These are phyloP conservation scores for Colletotrichum sp. DNA, from an alignment of 2,329 filamentous ascomycete species.

Conservation along the genomic window DNA sequence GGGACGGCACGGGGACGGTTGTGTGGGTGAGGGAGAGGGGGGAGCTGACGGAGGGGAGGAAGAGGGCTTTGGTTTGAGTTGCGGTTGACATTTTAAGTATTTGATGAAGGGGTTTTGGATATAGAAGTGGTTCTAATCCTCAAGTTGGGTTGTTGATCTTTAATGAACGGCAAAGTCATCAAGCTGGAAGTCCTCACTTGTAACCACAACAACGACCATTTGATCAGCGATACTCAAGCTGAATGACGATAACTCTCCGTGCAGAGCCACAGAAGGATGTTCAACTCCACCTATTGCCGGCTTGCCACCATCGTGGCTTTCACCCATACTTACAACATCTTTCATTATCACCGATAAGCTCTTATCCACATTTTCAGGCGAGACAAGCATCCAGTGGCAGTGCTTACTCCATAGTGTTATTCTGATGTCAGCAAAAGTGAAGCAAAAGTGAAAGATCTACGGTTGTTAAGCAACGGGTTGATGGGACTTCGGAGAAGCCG, in stretches of 20 bases:
- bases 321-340: not conserved
- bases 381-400: not conserved
- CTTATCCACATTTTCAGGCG: not conserved
- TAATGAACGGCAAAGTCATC: too few species aligned
- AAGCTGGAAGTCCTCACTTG: not conserved
- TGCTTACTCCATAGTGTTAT: not conserved
- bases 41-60: not conserved
- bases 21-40: not conserved
- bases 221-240: not conserved
- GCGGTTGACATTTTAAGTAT: not conserved
- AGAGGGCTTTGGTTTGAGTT: not conserved
- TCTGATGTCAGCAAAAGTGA: not conserved
- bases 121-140: not conserved
- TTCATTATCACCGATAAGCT: not conserved
- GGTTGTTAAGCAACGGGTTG: not conserved
- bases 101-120: not conserved
- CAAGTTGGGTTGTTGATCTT: not conserved
- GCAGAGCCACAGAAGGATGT: not conserved
- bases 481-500: not conserved
- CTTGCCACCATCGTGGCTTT: not conserved
- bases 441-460: not conserved
- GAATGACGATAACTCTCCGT: not conserved
- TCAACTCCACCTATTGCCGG: not conserved
- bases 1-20: not conserved
- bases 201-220: not conserved